Conservation (phyloP, 495 filamentous ascomycete species). For the Geoglossum glabrum region DNA sequence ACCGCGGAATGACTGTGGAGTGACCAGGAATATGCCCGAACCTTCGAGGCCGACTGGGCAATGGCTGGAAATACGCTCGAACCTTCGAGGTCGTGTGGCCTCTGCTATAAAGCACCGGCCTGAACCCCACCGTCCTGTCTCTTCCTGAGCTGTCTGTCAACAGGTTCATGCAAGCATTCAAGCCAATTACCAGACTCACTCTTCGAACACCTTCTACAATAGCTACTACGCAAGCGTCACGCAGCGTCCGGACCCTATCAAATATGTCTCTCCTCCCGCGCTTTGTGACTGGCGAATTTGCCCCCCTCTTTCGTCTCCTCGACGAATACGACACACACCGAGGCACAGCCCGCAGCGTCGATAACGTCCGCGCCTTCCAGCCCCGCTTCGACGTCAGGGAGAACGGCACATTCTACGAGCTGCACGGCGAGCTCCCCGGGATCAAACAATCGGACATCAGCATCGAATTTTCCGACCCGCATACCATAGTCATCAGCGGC, state of each 20-base stretch:
- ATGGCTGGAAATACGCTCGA: no score
- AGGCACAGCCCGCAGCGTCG: neutral
- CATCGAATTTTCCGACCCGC: conserved; percentile 67
- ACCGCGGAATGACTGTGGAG: no score
- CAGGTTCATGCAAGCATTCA: no score
- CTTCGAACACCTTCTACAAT: no score
- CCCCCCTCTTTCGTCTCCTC: conserved; percentile 53
- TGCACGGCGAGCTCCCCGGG: conserved; percentile 79
- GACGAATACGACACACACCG: conserved; percentile 49
- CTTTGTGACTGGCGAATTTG: conserved; percentile 29
- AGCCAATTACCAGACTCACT: no score
- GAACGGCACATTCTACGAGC: conserved; percentile 42
- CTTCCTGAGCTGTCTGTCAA: no score
- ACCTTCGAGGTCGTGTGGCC: no score
- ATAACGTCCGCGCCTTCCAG: conserved; percentile 28
- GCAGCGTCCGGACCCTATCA: neutral
- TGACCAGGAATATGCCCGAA: no score
- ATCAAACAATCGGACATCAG: conserved; percentile 54
- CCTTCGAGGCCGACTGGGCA: no score
- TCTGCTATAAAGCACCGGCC: no score
- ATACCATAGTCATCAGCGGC: conserved; percentile 58
- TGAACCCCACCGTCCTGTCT: no score
- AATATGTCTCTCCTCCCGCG: conserved; percentile 51
- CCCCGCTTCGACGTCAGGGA: conserved; percentile 74
- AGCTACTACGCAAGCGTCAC: no score